Evolutionary conservation across 495 filamentous ascomycete species (phyloP).

Genomic region (Penicillium macrosclerotiorum): DNA sequence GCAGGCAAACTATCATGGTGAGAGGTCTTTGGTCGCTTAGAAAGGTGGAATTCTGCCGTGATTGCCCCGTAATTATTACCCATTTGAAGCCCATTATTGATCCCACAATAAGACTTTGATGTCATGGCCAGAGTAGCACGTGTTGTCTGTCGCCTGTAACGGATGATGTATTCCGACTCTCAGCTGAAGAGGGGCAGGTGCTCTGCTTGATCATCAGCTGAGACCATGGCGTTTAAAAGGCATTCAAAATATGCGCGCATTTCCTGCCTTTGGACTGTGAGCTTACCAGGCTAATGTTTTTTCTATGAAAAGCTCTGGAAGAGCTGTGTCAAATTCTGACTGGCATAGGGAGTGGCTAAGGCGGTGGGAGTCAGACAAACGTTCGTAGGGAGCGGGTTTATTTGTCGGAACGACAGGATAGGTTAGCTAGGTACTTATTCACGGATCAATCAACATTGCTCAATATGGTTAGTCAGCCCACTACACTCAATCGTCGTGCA

Average conservation of each 20-base stretch:
- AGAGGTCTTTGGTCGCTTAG: background rate
- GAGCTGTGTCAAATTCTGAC: background rate
- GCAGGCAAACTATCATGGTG: background rate
- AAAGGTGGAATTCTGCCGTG: background rate
- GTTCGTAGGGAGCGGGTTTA: too few relatives aligned
- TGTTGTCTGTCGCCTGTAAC: background rate
- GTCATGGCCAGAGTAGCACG: background rate
- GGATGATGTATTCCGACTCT: background rate
- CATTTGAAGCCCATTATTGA: background rate
- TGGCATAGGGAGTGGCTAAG: too few relatives aligned
- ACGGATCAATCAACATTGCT: too few relatives aligned
- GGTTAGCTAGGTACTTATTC: too few relatives aligned
- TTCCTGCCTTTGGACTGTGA: too few relatives aligned
- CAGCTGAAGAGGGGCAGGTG: background rate
- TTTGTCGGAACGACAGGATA: too few relatives aligned
- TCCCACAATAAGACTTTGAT: background rate
- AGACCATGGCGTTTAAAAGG: background rate
- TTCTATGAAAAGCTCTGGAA: background rate
- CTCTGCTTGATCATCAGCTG: background rate
- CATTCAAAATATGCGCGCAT: background rate
- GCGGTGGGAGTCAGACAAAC: too few relatives aligned
- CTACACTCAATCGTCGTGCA: too few relatives aligned
- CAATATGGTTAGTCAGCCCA: too few relatives aligned
- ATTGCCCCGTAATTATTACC: background rate
- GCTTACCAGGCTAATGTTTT: conserved; percentile 13